Conservation (phyloP, 2,329 filamentous ascomycete species). For the Cladorrhinum sp. region DNA sequence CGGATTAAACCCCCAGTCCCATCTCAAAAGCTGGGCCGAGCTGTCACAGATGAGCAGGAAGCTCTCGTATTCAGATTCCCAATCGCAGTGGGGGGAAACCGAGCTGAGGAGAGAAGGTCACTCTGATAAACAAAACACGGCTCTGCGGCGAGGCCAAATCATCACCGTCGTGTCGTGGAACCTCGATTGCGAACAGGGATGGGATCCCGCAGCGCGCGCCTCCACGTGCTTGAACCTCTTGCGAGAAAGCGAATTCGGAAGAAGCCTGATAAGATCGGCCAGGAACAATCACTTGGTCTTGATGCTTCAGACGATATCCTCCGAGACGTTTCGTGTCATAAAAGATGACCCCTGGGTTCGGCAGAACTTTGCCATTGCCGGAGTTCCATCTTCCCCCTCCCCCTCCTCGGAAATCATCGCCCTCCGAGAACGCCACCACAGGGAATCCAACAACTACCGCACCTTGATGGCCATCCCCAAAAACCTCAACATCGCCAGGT, state of each 20-base stretch:
- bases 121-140: no score
- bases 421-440: not conserved
- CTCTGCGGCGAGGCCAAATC: not conserved
- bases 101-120: no score
- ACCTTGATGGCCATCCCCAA: not conserved
- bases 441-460: not conserved
- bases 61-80: no score
- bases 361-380: not conserved
- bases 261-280: not conserved
- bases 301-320: not conserved
- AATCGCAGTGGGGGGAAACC: no score
- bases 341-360: not conserved
- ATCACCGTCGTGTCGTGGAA: not conserved
- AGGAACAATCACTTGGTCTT: not conserved
- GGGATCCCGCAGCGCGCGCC: not conserved
- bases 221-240: not conserved
- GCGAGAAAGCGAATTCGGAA: not conserved
- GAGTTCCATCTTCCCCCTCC: not conserved
- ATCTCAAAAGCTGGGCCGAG: no score
- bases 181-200: not conserved
- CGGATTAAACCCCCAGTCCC: no score
- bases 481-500: not conserved
- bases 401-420: not conserved
- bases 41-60: no score
- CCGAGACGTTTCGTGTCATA: not conserved